Base-by-base conservation (phyloP, 139 green algal species). In the Chlamydomonas incerta region DNA sequence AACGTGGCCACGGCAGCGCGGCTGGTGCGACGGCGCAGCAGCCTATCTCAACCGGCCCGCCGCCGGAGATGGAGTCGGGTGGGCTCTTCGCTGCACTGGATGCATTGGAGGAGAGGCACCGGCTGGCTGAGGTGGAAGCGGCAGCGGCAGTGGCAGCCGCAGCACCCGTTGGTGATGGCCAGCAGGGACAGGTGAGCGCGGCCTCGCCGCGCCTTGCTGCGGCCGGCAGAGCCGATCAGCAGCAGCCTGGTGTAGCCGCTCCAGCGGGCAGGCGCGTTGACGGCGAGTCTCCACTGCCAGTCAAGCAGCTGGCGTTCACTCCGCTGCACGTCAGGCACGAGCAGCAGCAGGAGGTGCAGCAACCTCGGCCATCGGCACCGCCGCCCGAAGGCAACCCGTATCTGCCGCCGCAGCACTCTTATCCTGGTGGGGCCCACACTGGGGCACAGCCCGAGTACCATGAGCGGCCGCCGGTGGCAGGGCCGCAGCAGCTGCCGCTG, bases 221-320 rank as follows among this genome's bases (percentile, higher is more conserved):
- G 34, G 35, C 34, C 33, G 0, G 68, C 80, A 50, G 68, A 0
- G 34, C 34, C 73, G 11, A 33, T 52, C 68, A 24, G 23, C 18
- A 15, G 3, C 28, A 24, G 60, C 60, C 55, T 60, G 3, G 55
- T 10, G 11, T 60, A 60, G 55, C 18, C 20, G 72, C 47, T 2
- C 41, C 72, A 65, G 72, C 47, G n/a, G 15, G 47, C 26, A 41
- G 31, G 35, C 17, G 28, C 35, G 9, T 24, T 52, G 47, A 14
- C 18, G 34, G 14, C 60, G 65, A 82, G 6, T 88, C 84, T 0
- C 84, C 84, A 5, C 55, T 81, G 52, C 84, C 84, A 3, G 70
- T 88, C 9, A 88, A 88, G 74, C 84, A 88, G 65, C 75, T 88
- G 18, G 41, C 41, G 0, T 88, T 85, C 67, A 85, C 84, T 10